phyloP scores from a whole-genome alignment of 1,284 basidiomycete genomes.

The Cystobasidium sp. region DNA sequence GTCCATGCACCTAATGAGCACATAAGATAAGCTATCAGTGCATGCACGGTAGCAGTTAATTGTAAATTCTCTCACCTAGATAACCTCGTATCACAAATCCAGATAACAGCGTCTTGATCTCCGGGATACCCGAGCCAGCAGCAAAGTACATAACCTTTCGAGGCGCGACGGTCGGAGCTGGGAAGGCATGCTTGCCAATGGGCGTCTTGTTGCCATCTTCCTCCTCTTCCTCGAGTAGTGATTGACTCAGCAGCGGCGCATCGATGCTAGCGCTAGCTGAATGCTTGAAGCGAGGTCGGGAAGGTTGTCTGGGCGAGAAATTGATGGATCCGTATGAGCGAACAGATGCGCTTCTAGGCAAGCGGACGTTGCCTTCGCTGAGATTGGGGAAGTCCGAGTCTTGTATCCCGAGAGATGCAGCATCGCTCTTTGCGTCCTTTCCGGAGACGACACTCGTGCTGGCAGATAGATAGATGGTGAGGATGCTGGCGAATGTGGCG shows the following conservation, averaged over 20 bases:
- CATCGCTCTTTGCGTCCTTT: slow-evolving; percentile 68
- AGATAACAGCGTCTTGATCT: slow-evolving; percentile 94
- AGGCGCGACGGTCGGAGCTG: slow-evolving; percentile 46
- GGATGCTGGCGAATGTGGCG: slow-evolving; percentile 70
- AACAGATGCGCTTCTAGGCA: slow-evolving; percentile 43
- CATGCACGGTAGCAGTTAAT: neutral
- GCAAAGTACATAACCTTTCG: slow-evolving; percentile 85
- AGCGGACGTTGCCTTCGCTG: slow-evolving; percentile 23
- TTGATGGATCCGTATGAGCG: slow-evolving; percentile 37
- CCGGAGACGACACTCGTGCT: slow-evolving; percentile 83
- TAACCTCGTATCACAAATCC: slow-evolving; percentile 98
- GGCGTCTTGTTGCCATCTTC: neutral
- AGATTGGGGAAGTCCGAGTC: slow-evolving; percentile 25
- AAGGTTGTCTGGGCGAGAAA: slow-evolving; percentile 3
- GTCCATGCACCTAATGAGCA: slow-evolving; percentile 64
- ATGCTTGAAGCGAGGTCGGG: slow-evolving; percentile 44
- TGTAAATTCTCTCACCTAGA: slow-evolving; percentile 64
- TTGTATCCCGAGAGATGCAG: neutral
- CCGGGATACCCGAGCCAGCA: slow-evolving; percentile 93
- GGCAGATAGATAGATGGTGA: slow-evolving; percentile 85
- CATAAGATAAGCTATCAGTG: neutral
- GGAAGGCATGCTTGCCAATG: slow-evolving; percentile 25
- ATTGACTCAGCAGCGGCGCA: slow-evolving; percentile 29
- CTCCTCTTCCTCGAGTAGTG: slow-evolving; percentile 11
- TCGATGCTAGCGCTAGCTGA: slow-evolving; percentile 47